Evolutionary conservation across 1,139 yeast genomes (phyloP), one percentile per base, ranked within the genome.

Genomic region (Magnusiomyces fungicola): DNA sequence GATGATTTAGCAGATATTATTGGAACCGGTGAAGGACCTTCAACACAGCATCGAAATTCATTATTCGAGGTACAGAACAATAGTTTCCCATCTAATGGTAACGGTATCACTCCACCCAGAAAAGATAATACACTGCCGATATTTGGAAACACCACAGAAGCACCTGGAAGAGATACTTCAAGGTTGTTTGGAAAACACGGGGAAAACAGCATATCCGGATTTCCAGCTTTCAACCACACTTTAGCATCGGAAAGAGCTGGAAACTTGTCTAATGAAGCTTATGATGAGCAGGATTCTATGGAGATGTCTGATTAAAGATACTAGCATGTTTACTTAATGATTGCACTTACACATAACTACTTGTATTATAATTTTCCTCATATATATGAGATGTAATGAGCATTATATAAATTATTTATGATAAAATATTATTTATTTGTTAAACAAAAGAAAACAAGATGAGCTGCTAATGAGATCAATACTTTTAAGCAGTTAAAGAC

Each of bases 281-380:
- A 18, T 24, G 22, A 24, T 21, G 43, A 27, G 19, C 43, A 39
- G 16, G 45, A 42, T 21, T 42, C 45, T 9, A 42, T 42, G 45
- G 45, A 42, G 7, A 42, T 42, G 45, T 42, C 45, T 22, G 45
- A 42, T 22, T 42, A 22, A 39, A n/a, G n/a, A n/a, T n/a, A n/a
- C n/a, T n/a, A n/a, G n/a, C n/a, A n/a, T n/a, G n/a, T n/a, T n/a
- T n/a, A n/a, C n/a, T n/a, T n/a, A n/a, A n/a, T n/a, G n/a, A n/a
- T n/a, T n/a, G n/a, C n/a, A n/a, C n/a, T n/a, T n/a, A n/a, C n/a
- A n/a, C n/a, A n/a, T n/a, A n/a, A n/a, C n/a, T n/a, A n/a, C n/a
- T n/a, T n/a, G n/a, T n/a, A n/a, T n/a, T n/a, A n/a, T n/a, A n/a
- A n/a, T n/a, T n/a, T n/a, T n/a, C n/a, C n/a, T n/a, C n/a, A n/a